These are phyloP conservation scores for Apiotrichum gamsii DNA, from an alignment of 1,284 basidiomycete species.

Conservation along the genomic window DNA sequence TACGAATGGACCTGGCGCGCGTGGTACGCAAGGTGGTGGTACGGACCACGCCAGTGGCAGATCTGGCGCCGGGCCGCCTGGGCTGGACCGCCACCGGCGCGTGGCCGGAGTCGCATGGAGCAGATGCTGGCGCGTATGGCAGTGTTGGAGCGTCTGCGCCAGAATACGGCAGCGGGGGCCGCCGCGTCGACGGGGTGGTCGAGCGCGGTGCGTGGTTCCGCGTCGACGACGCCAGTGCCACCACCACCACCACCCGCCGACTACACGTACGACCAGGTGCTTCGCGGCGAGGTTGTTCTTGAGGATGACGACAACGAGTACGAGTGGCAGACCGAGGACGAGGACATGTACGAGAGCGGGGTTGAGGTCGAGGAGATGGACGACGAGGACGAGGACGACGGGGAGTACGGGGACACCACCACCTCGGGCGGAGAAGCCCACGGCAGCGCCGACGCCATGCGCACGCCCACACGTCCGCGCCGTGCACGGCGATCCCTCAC, in stretches of 20 bases:
- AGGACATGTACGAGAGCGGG: conserved; percentile 7
- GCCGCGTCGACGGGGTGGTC: background rate
- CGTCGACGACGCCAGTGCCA: background rate
- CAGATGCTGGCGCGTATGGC: background rate
- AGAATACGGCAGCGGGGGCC: background rate
- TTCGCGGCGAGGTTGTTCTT: conserved; percentile 27
- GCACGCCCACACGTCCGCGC: too few relatives aligned
- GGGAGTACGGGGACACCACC: conserved; percentile 23
- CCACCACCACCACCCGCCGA: background rate
- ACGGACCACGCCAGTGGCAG: conserved; percentile 39
- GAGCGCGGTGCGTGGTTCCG: background rate
- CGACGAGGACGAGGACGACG: conserved; percentile 19
- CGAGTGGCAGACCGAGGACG: conserved; percentile 12
- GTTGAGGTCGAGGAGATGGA: conserved; percentile 3
- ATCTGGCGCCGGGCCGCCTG: conserved; percentile 38
- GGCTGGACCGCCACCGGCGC: conserved; percentile 16
- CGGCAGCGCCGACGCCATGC: too few relatives aligned
- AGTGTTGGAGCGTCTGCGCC: too few relatives aligned
- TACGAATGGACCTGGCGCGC: conserved; percentile 5
- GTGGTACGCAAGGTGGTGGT: conserved; percentile 36
- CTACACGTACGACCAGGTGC: conserved; percentile 22
- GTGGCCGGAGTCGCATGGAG: too few relatives aligned
- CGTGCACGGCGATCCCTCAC: background rate
- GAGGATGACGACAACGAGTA: conserved; percentile 34
- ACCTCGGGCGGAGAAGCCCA: conserved; percentile 24